Base-by-base conservation (phyloP, 495 filamentous ascomycete species). In the Penicillium egyptiacum region DNA sequence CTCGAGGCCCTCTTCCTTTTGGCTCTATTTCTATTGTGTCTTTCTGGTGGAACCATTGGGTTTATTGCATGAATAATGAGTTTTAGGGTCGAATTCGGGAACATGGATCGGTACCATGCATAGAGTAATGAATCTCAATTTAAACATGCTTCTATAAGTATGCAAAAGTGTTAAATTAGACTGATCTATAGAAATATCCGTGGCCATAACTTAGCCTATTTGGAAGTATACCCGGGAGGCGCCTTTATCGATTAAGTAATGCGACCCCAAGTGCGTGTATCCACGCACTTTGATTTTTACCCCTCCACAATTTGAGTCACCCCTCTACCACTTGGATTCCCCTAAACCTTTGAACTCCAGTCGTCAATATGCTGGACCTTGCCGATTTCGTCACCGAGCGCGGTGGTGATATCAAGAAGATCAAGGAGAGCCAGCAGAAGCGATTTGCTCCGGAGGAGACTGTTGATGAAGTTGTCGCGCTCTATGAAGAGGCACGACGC, bases 401-500 rank as follows among this genome's bases (percentile, higher is more conserved):
- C 57, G 94, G 92, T 60, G 95, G 94, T 59, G 82, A 96, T 75
- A 89, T 90, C 12, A 86, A 92, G 56, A 83, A 83, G 72, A 94
- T 98, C 74, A 89, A 87, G 69, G 90, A 96, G 72, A 91, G 86
- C 64, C 94, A 98, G 72, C 81, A 86, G 63, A 84, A 83, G 62
- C 88, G 95, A 54, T 81, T 83, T 75, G 93, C 89, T 26, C 81
- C 86, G 2, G 89, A 89, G 63, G 86, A 89, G 67, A 81, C 81
- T 25, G 94, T 98, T 31, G 95, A 98, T 74, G 88, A 96, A 73
- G 85, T 98, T 39, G 90, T 96, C 62, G 81, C 79, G 14, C 78
- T 96, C 63, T 98, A 86, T 60, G 91, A 96, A 69, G 91, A 95
- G 63, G 90, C 92, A 66, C 83, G 91, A 53, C 83, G 76, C 70